Base-by-base conservation (phyloP, 1,284 basidiomycete genomes). In the Cronartium quercuum region DNA sequence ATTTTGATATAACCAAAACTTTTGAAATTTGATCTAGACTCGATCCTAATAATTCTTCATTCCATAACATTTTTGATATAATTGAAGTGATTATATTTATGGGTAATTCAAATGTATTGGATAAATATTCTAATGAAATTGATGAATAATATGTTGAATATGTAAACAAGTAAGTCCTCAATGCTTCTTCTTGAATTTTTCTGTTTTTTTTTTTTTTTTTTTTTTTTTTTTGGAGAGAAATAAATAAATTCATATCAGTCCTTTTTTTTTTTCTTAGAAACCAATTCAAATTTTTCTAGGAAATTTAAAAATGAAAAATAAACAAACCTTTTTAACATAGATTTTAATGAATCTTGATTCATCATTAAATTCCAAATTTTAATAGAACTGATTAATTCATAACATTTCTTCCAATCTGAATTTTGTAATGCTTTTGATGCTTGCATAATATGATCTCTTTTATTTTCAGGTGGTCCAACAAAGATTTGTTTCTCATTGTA, bases 11-110 rank as follows among this genome's bases (percentile, higher is more conserved):
- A 65, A 94, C 88, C 66, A 96, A 85, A 61, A 94, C 92, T 70
- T 88, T 87, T 68, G 88, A 88, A 21, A 91, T 88, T 82, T 91
- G 91, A 82, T 98, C 96, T 75, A 99, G 85, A 40, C 92, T 94
- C 0, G 95, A 96, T 0, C 91, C 86, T 24, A 60, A 44, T 15
- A 98, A 85, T 82, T 98, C 94, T 81, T 98, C 96, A 79, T 88
- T 93, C 93, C 94, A 98, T 80, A 98, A 97, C 96, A 99, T 98
- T 84, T 94, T 92, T 62, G 91, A 94, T 63, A 98, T 91, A 79
- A 97, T 89, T 34, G 94, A 94, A 5, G 90, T 93, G 7, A 97
- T 92, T 13, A 88, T 84, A 66, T 89, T 87, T 74, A 90, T 83
- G 6, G 92, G 86, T 15, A 98, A 85, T 38, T 89, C 89, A 84